phyloP scores from a whole-genome alignment of 345 rosid genomes.

The Ceriops decandra region DNA sequence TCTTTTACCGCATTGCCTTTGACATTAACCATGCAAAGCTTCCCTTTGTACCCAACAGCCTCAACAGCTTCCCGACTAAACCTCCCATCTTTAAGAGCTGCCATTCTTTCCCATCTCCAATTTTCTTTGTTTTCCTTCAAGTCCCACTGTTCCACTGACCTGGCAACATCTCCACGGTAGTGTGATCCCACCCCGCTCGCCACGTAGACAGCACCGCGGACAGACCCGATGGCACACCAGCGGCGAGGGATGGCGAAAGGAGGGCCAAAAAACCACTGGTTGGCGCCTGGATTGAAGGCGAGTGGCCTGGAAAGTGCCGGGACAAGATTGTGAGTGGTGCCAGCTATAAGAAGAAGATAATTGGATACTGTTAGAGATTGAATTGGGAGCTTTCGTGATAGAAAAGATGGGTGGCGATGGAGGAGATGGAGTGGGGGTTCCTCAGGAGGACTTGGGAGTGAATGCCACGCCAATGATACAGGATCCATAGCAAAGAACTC shows the following conservation, averaged over 20 bases:
- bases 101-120: conserved; percentile 38
- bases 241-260: conserved; percentile 32
- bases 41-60: conserved; percentile 43
- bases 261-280: conserved; percentile 40
- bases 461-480: conserved; percentile 37
- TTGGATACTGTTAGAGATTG: conserved; percentile 43
- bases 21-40: conserved; percentile 52
- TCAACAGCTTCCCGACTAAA: conserved; percentile 58
- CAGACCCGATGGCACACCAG: conserved; percentile 49
- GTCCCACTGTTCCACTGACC: conserved; percentile 45
- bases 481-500: conserved; percentile 41
- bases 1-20: conserved; percentile 48
- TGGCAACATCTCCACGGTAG: conserved; percentile 34
- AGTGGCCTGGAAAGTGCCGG: conserved; percentile 52
- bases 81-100: conserved; percentile 38
- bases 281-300: conserved; percentile 35
- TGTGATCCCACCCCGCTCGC: conserved; percentile 44
- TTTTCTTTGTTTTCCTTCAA: conserved; percentile 4
- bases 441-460: conserved; percentile 37
- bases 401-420: conserved; percentile 46
- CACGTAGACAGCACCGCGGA: conserved; percentile 32
- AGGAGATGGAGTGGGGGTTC: conserved; percentile 39
- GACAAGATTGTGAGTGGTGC: conserved; percentile 28
- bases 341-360: conserved; percentile 42
- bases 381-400: conserved; percentile 38